Percentiles rank a stretch among this genome's conserved stretches.
Evolutionary conservation across 768 basidiomycete species (phyloP).

Genomic region (Terana coerulea): DNA sequence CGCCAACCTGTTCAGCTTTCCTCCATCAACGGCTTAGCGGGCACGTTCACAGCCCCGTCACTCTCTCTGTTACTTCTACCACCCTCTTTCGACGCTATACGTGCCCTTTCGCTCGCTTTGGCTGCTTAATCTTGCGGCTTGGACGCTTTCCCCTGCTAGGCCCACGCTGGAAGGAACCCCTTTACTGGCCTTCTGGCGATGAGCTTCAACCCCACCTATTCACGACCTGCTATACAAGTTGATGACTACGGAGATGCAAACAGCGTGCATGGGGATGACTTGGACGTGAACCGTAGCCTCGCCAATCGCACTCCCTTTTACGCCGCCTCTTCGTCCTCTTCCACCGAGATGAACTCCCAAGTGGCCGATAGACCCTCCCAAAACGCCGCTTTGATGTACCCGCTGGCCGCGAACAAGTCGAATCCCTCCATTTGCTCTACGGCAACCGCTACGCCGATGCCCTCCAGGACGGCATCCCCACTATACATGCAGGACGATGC

Average conservation of each 20-base stretch:
- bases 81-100: conserved; percentile 3
- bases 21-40: conserved; percentile 6
- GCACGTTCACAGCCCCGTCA: conserved; percentile 13
- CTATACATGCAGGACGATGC: conserved; percentile 44
- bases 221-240: conserved; percentile 10
- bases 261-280: conserved; percentile 4
- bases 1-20: conserved; percentile 1
- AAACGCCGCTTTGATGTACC: conserved; percentile 36
- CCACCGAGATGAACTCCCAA: conserved; percentile 19
- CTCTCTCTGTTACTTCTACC: conserved; percentile 11
- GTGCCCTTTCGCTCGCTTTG: not conserved
- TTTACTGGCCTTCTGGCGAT: not conserved
- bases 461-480: conserved; percentile 60
- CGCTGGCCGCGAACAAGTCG: conserved; percentile 15
- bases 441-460: conserved; percentile 44
- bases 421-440: conserved; percentile 27
- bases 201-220: conserved; percentile 1
- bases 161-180: not conserved
- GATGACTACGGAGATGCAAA: conserved; percentile 14
- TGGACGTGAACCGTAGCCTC: conserved; percentile 10
- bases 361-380: conserved; percentile 20
- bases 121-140: not conserved
- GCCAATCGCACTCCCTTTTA: conserved; percentile 17
- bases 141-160: not conserved
- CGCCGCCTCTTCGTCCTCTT: conserved; percentile 20